Evolutionary conservation across 352 stramenopile genomes (phyloP), one percentile per base, ranked within the genome.

Genomic region (Globisporangium paddicum): DNA sequence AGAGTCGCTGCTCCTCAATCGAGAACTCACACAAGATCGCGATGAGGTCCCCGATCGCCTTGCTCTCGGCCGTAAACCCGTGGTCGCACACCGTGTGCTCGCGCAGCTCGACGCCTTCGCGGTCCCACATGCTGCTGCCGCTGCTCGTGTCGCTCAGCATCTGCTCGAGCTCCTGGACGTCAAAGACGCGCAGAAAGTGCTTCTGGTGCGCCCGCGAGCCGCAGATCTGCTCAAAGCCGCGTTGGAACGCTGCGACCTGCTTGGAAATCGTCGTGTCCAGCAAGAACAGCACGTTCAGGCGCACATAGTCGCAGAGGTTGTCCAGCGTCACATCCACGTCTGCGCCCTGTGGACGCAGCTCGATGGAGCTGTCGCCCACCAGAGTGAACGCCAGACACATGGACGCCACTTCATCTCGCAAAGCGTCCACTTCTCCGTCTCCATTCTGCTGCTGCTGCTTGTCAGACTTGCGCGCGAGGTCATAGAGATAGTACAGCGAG

Each of bases 61-160:
- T 70, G 66, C 80, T 90, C 35, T 76, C 63, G 0, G 60, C 28
- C 9, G 80, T 82, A 72, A 93, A 97, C 13, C 89, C 89, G 65
- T 97, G 89, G 49, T 87, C 77, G 55, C 86, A 96, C 42, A 95
- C 78, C 65, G 93, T 90, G 68, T 88, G 78, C 40, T 79, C 69
- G 9, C 77, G 76, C 42, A 96, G 73, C 53, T 87, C 74, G 19
- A 80, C 50, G 23, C 78, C 82, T 11, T 84, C 73, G 40, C 85
- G 84, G 60, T 82, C 71, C 86, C 86, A 96, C 64, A 90, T 75
- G 35, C 60, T 77, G 42, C 67, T 75, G 16, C 64, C 63, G 0
- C 56, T 50, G 53, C 77, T 70, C 42, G 63, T 61, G 53, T 89
- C 84, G 16, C 75, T 75, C 6, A 93, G 54, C 42, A 95, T 60